Base-by-base conservation (phyloP, 2,329 filamentous ascomycete genomes). In the Phialophora tarda region DNA sequence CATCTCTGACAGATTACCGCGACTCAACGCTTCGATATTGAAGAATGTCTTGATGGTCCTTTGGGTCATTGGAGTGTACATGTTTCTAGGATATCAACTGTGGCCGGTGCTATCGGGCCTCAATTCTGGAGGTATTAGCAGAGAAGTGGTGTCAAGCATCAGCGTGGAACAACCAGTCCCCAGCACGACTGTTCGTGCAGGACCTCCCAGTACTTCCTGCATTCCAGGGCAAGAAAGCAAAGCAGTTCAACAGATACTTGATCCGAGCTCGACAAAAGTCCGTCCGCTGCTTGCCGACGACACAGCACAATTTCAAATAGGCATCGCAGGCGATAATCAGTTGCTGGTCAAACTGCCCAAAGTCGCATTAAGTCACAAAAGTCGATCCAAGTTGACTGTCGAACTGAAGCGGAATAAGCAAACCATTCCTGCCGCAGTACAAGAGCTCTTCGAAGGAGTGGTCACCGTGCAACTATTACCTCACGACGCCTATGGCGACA, bases 371-470 rank as follows among this genome's bases (percentile, higher is more conserved):
- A 61, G 30, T 30, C 62, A 62, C 58, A 82, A 79, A 70, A 84
- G 80, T 71, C 78, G 78, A 17, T 64, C 64, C 8, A 78, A 79
- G 14, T 80, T 87, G 62, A 77, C 80, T 59, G 81, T 87, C 44
- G 78, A 79, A 55, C 79, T 87, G 55, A 78, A 74, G 30, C 81
- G 81, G 59, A 74, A 74, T n/a, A 78, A 78, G 28, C 75, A 77
- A 17, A 69, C 76, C 38, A 73, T 82, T 54, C 72, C 81, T 28
- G 80, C 82, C 64, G 77, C 82, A 64, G 74, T 83, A n/a, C 82
- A 81, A 44, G 80, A 79, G 53, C 78, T 85, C 8, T 83, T 85
- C 64, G 82, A 84, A 38, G 83, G 83, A 8, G 81, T 85, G 7
- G 86, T 86, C 69, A 79, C 82, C 14, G 75, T 86, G 44, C 80